Percentiles rank a stretch among this genome's conserved stretches.
Conservation (phyloP, 140 eudicot genomes). For the Oenanthe javanica region DNA sequence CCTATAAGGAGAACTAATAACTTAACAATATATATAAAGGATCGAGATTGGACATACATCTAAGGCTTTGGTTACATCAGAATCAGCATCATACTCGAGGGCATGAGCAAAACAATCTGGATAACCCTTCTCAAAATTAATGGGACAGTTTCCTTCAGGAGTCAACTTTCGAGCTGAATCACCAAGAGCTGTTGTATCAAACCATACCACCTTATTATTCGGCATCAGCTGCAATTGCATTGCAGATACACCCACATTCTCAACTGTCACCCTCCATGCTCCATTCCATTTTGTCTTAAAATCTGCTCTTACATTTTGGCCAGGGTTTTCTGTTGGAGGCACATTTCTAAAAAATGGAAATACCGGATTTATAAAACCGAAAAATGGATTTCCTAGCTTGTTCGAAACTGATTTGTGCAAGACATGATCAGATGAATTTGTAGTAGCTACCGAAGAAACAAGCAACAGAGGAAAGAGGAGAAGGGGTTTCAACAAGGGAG, state of each 20-base stretch:
- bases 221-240: conserved; percentile 89
- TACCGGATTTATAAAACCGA: neutral
- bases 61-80: conserved; percentile 35
- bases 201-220: conserved; percentile 58
- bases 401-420: neutral
- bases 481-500: conserved; percentile 9
- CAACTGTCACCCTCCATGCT: conserved; percentile 40
- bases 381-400: neutral
- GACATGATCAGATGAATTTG: neutral
- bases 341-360: neutral
- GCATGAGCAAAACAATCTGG: conserved; percentile 76
- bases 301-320: neutral
- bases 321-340: neutral
- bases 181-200: conserved; percentile 63
- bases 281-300: conserved; percentile 33
- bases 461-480: conserved; percentile 7
- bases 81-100: conserved; percentile 51
- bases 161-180: conserved; percentile 36
- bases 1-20: too few relatives aligned
- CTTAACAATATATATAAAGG: too few relatives aligned
- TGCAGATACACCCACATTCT: conserved; percentile 64
- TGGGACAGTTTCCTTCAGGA: conserved; percentile 33
- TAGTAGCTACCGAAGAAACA: neutral
- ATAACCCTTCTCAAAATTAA: conserved; percentile 19
- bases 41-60: conserved; percentile 27